Evolutionary conservation across 495 filamentous ascomycete species (phyloP), one percentile per base, ranked within the genome.

Genomic region (Penicillium lagena): DNA sequence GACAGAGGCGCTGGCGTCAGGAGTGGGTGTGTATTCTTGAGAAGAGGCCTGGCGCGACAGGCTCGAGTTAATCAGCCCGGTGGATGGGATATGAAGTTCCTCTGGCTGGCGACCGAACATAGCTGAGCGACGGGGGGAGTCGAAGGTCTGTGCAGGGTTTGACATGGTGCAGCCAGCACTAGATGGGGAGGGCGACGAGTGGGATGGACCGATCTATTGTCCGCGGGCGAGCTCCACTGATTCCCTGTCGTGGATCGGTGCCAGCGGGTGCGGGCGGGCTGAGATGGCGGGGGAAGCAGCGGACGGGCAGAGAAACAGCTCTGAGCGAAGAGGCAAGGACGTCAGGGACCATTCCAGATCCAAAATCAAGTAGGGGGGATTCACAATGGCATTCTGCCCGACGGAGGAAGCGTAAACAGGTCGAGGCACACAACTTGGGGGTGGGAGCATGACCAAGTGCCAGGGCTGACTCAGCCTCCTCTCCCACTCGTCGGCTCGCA

Each of bases 61-160:
- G 36, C 61, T 64, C 54, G 64, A 61, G 56, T 71, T 62, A 34
- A 52, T 51, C 37, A 53, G 37, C 53, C 73, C 72, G 35, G 76
- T 72, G 11, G 84, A 69, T 35, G 83, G 79, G 47, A 91, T 83
- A 65, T 91, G 87, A 54, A 90, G 75, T 70, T 94, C 88, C 52
- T 90, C 87, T 49, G 77, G 71, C 37, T 76, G 71, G 39, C 81
- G 72, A 27, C 62, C 68, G 45, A 73, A 75, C 10, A 65, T 60
- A 33, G 72, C 68, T 38, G 68, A 58, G 52, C 79, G 70, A 52
- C 80, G 72, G 33, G 75, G 67, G 22, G 73, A 72, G 28, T 80
- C 79, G 59, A 73, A 82, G 13, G 72, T 58, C 49, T 70, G 70
- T 35, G 64, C 48, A 22, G 68, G 64, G 49, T 70, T 76, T 40